These are phyloP conservation scores for Prunus mira DNA, from an alignment of 306 rosid species.

Conservation along the genomic window DNA sequence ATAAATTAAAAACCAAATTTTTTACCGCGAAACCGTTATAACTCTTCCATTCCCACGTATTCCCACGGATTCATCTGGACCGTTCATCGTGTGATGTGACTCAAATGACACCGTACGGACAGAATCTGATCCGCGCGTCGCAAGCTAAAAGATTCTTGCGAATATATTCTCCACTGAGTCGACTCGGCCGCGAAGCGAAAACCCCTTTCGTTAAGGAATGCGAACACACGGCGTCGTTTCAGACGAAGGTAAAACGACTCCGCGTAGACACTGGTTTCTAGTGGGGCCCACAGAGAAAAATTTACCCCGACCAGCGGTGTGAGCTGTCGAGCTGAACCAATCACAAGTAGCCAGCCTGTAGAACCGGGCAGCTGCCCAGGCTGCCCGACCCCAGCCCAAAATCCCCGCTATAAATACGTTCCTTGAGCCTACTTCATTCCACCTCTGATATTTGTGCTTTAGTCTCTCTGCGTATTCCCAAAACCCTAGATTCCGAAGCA, in stretches of 20 bases:
- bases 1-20: not conserved
- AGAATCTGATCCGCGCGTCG: not conserved
- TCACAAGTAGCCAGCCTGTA: slow-evolving; percentile 51
- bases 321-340: slow-evolving; percentile 49
- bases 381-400: slow-evolving; percentile 38
- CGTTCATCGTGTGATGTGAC: not conserved
- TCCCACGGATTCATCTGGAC: not conserved
- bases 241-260: not conserved
- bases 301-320: not conserved
- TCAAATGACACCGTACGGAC: not conserved
- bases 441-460: not conserved
- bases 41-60: not conserved
- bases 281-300: slow-evolving; percentile 11
- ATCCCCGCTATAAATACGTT: slow-evolving; percentile 33
- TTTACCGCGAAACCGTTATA: not conserved
- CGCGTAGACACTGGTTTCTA: not conserved
- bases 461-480: not conserved
- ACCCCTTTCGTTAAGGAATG: not conserved
- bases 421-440: not conserved
- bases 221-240: slow-evolving; percentile 4
- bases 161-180: not conserved
- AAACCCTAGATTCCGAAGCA: slow-evolving; percentile 21
- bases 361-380: slow-evolving; percentile 54
- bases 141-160: not conserved
- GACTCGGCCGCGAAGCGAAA: not conserved